Conservation (phyloP, 495 filamentous ascomycete genomes). For the Podospora comata region DNA sequence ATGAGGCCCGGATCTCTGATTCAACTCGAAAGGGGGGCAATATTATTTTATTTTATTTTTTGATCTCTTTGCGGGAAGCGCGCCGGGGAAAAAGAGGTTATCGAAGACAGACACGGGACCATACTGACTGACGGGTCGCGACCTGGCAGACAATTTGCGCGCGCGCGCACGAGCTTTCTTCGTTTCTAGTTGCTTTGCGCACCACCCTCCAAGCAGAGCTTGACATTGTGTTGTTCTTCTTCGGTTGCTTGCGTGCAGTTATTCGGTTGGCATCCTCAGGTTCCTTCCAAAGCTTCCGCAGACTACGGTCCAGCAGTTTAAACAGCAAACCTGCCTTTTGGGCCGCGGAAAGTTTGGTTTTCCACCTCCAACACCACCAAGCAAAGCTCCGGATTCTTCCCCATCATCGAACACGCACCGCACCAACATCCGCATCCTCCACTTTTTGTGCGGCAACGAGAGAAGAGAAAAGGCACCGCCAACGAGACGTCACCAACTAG, state of each 20-base stretch:
- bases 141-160: slow-evolving; percentile 6
- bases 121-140: slow-evolving; percentile 7
- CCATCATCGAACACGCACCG: background rate
- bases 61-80: background rate
- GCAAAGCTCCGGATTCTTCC: background rate
- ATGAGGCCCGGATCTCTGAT: slow-evolving; percentile 6
- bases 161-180: slow-evolving; percentile 7
- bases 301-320: background rate
- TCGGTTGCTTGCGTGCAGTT: background rate
- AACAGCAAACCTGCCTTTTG: background rate
- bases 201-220: background rate
- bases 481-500: background rate
- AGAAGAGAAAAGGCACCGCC: too few species aligned
- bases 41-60: background rate
- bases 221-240: slow-evolving; percentile 5
- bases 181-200: background rate
- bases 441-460: background rate
- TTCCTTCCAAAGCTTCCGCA: background rate
- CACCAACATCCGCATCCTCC: background rate
- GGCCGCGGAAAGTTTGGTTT: background rate
- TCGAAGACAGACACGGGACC: slow-evolving; percentile 2
- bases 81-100: background rate
- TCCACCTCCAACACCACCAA: background rate
- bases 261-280: background rate
- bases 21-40: background rate